A percentile compares a stretch with the other conserved stretches of the same genome.
These are phyloP conservation scores for Phytophthora vignae DNA, from an alignment of 352 stramenopile genomes.

Conservation along the genomic window DNA sequence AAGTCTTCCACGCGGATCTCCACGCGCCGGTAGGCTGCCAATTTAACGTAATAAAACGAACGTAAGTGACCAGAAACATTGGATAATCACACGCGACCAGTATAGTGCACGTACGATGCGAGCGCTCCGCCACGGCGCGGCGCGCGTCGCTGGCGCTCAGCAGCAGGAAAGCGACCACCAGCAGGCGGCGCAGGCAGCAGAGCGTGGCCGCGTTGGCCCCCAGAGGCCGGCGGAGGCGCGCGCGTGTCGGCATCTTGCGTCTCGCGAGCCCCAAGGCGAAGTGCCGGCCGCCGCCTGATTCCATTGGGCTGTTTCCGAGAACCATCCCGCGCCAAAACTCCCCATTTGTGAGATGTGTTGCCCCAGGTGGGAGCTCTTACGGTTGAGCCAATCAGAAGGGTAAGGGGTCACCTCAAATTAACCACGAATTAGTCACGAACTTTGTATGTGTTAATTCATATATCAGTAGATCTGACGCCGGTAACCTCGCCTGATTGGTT, in stretches of 20 bases:
- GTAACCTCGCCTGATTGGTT: too few relatives aligned
- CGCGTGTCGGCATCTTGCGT: conserved; percentile 29
- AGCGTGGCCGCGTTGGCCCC: conserved; percentile 10
- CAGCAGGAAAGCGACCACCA: conserved; percentile 38
- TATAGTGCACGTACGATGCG: conserved; percentile 37
- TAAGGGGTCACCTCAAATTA: too few relatives aligned
- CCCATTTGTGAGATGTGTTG: conserved; percentile 22
- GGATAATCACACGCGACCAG: not conserved
- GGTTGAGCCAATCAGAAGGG: too few relatives aligned
- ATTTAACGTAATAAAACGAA: not conserved
- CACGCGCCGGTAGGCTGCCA: conserved; percentile 41
- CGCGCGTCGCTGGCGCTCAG: conserved; percentile 47
- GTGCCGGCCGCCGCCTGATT: conserved; percentile 37
- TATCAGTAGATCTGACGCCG: too few relatives aligned
- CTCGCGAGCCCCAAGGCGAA: conserved; percentile 36
- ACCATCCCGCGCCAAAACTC: conserved; percentile 38
- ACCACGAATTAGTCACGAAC: too few relatives aligned
- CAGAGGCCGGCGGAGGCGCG: conserved; percentile 8
- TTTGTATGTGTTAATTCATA: too few relatives aligned
- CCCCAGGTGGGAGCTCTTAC: too few relatives aligned
- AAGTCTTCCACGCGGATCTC: conserved; percentile 78
- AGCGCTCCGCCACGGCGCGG: conserved; percentile 41
- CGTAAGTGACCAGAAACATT: not conserved
- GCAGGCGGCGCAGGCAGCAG: conserved; percentile 34
- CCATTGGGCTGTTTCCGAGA: conserved; percentile 46